Percentiles rank a stretch among this genome's conserved stretches.
phyloP scores from a whole-genome alignment of 495 filamentous ascomycete genomes.

The Schizothecium vesticola region DNA sequence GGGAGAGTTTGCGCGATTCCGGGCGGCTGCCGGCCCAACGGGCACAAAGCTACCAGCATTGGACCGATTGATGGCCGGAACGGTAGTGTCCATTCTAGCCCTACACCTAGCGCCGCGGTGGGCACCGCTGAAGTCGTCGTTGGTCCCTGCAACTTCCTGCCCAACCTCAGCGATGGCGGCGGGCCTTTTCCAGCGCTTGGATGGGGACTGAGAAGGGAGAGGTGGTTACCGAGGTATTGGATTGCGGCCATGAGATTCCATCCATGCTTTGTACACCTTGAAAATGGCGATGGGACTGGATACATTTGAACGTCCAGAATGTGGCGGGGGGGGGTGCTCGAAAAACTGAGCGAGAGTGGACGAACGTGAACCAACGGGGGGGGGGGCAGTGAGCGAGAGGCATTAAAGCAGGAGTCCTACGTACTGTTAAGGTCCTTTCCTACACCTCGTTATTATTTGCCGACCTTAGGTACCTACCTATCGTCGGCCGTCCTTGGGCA shows the following conservation, averaged over 20 bases:
- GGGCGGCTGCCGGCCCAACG: not conserved
- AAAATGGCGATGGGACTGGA: not conserved
- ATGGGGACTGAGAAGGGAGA: not conserved
- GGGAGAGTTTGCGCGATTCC: not conserved
- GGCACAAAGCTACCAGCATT: not conserved
- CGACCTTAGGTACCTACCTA: no score
- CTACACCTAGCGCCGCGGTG: not conserved
- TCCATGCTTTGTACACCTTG: not conserved
- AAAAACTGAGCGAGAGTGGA: not conserved
- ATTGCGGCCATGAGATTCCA: not conserved
- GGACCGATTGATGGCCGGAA: not conserved
- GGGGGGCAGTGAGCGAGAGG: not conserved
- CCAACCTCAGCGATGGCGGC: not conserved
- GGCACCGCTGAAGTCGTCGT: not conserved
- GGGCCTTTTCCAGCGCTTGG: not conserved
- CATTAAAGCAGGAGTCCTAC: not conserved
- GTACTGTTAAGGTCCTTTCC: no score
- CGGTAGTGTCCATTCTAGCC: not conserved
- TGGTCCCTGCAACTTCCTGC: not conserved
- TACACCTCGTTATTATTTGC: no score
- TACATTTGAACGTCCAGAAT: not conserved
- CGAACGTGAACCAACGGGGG: not conserved
- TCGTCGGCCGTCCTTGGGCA: not conserved
- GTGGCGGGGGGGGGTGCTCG: not conserved
- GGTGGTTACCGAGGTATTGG: not conserved